These are phyloP conservation scores for Cryptosporidium parvum DNA, from an alignment of 169 alveolate genomes.

Conservation along the genomic window DNA sequence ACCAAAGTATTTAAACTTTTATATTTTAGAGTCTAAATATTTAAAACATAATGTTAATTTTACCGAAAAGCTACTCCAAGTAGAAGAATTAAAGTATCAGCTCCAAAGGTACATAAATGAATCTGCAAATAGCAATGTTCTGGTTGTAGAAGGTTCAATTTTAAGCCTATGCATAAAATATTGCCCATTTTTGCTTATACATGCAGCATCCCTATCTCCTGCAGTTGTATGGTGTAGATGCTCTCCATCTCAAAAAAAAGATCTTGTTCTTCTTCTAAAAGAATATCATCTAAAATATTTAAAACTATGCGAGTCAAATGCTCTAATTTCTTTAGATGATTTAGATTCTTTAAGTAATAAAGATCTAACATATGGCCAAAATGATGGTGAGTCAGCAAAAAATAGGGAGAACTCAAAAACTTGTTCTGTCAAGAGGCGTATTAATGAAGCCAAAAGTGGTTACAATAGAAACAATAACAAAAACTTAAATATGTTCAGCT, in stretches of 20 bases:
- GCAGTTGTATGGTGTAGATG: slow-evolving; percentile 97
- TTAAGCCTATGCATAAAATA: slow-evolving; percentile 82
- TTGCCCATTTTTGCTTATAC: slow-evolving; percentile 85
- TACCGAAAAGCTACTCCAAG: slow-evolving; percentile 10
- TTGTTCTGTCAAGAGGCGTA: slow-evolving; percentile 44
- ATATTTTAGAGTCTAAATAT: slow-evolving; percentile 67
- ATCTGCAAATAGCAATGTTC: slow-evolving; percentile 62
- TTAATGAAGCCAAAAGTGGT: slow-evolving; percentile 4
- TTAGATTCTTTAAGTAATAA: not conserved
- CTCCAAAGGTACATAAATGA: slow-evolving; percentile 34
- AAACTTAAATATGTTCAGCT: not conserved
- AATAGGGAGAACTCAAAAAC: not conserved
- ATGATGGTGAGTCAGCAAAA: not conserved
- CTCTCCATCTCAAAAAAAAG: slow-evolving; percentile 98
- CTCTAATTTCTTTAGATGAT: slow-evolving; percentile 12
- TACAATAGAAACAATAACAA: not conserved
- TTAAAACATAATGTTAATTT: slow-evolving; percentile 15
- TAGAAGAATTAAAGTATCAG: slow-evolving; percentile 20
- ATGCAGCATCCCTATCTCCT: slow-evolving; percentile 89
- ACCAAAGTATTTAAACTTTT: slow-evolving; percentile 81
- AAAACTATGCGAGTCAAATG: not conserved
- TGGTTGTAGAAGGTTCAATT: slow-evolving; percentile 90
- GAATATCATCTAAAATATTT: slow-evolving; percentile 50
- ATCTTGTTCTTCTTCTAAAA: slow-evolving; percentile 85
- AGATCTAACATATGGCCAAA: not conserved